Percentiles rank a stretch among this genome's conserved stretches.
These are phyloP conservation scores for Cadophora sp. DNA, from an alignment of 2,329 filamentous ascomycete species.

Conservation along the genomic window DNA sequence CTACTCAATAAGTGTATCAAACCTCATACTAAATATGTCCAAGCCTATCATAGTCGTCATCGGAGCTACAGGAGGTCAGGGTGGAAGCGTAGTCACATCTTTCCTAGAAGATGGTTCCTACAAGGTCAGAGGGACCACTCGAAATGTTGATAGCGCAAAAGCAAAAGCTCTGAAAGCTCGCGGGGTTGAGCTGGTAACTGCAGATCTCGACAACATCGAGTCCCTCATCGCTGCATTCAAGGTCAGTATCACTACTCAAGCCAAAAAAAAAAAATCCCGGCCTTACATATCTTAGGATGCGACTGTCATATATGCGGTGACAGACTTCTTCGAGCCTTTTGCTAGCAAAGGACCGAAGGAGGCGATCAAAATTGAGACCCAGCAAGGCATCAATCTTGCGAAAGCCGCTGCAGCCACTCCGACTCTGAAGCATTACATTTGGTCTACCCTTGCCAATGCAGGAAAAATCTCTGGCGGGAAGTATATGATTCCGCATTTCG, in stretches of 20 bases:
- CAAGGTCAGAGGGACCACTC: slow-evolving; percentile 53
- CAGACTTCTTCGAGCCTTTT: slow-evolving; percentile 62
- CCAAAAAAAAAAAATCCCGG: neutral
- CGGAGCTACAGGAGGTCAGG: slow-evolving; percentile 57
- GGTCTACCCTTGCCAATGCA: slow-evolving; percentile 49
- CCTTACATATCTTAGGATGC: slow-evolving; percentile 44
- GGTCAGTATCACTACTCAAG: slow-evolving; percentile 23
- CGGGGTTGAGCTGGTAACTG: slow-evolving; percentile 52
- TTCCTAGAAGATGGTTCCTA: slow-evolving; percentile 49
- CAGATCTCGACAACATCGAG: slow-evolving; percentile 49
- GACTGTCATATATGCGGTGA: slow-evolving; percentile 60
- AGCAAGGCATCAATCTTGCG: slow-evolving; percentile 54
- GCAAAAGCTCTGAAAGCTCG: slow-evolving; percentile 47
- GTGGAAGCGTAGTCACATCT: slow-evolving; percentile 52
- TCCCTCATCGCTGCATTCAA: slow-evolving; percentile 50
- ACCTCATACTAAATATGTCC: slow-evolving; percentile 12
- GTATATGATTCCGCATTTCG: slow-evolving; percentile 47
- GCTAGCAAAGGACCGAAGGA: slow-evolving; percentile 43
- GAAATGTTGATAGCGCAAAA: slow-evolving; percentile 49
- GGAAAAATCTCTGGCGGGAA: slow-evolving; percentile 46
- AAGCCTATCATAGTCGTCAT: slow-evolving; percentile 47
- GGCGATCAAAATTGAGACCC: slow-evolving; percentile 47
- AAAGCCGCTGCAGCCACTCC: slow-evolving; percentile 49
- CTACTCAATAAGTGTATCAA: neutral
- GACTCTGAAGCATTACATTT: slow-evolving; percentile 52